A percentile compares a stretch with the other conserved stretches of the same genome.
Evolutionary conservation across 768 basidiomycete species (phyloP).

Genomic region (Strobilomyces echinocephalus): DNA sequence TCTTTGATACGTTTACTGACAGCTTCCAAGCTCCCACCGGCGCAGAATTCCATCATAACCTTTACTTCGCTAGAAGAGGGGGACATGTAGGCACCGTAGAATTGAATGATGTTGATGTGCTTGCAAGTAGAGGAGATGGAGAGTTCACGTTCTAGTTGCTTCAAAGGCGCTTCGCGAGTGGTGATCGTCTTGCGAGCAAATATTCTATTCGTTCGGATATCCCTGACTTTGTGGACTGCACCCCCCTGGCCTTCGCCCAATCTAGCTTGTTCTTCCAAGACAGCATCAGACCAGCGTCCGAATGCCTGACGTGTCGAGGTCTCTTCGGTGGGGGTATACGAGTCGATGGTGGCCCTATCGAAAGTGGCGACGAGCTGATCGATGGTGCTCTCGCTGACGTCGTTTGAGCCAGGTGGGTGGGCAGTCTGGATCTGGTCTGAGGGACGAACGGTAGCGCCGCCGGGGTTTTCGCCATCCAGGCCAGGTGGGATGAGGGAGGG

Average conservation of each 20-base stretch:
- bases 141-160: slow-evolving; percentile 90
- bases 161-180: slow-evolving; percentile 83
- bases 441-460: slow-evolving; percentile 42
- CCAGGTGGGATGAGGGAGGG: slow-evolving; percentile 32
- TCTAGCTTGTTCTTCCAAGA: slow-evolving; percentile 70
- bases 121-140: slow-evolving; percentile 81
- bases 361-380: slow-evolving; percentile 34
- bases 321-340: slow-evolving; percentile 35
- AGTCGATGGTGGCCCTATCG: slow-evolving; percentile 27
- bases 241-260: slow-evolving; percentile 96
- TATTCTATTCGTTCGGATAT: slow-evolving; percentile 70
- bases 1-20: slow-evolving; percentile 82
- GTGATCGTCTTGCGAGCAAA: slow-evolving; percentile 96
- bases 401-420: slow-evolving; percentile 23
- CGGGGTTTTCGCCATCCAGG: slow-evolving; percentile 34
- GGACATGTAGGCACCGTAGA: slow-evolving; percentile 89
- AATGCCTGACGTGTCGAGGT: slow-evolving; percentile 24
- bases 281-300: slow-evolving; percentile 58
- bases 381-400: slow-evolving; percentile 32
- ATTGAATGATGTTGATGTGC: slow-evolving; percentile 84
- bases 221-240: slow-evolving; percentile 89
- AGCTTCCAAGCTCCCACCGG: slow-evolving; percentile 86
- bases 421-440: slow-evolving; percentile 33
- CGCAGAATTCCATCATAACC: slow-evolving; percentile 88
- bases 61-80: slow-evolving; percentile 89